A percentile compares a stretch with the other conserved stretches of the same genome.
These are phyloP conservation scores for Murraya koenigii DNA, from an alignment of 345 rosid species.

Conservation along the genomic window DNA sequence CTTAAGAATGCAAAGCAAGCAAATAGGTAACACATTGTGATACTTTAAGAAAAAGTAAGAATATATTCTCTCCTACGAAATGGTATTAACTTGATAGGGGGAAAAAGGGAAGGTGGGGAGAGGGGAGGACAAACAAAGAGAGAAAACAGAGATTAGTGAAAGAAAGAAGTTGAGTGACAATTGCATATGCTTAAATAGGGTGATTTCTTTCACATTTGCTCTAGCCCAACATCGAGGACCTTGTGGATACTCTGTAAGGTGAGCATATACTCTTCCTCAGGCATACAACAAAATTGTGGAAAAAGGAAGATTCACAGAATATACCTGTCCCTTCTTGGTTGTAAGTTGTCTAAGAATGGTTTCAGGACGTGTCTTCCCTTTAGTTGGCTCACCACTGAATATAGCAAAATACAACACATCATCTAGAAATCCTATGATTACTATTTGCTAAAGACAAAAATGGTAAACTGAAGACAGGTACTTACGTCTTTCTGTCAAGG, in stretches of 20 bases:
- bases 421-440: conserved; percentile 2
- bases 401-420: conserved; percentile 18
- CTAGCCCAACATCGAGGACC: conserved; percentile 1
- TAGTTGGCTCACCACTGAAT: conserved; percentile 84
- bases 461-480: conserved; percentile 23
- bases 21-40: background rate
- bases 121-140: background rate
- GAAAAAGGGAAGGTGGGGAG: background rate
- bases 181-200: background rate
- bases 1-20: background rate
- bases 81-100: background rate
- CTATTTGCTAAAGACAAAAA: background rate
- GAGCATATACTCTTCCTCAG: background rate
- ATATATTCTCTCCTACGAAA: background rate
- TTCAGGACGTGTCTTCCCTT: conserved; percentile 83
- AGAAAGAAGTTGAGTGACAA: background rate
- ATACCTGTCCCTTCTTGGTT: conserved; percentile 98
- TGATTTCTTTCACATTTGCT: background rate
- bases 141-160: background rate
- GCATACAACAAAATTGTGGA: conserved; percentile 4
- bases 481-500: conserved; percentile 94
- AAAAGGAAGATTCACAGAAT: background rate
- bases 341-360: conserved; percentile 91
- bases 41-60: background rate
- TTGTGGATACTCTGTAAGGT: background rate